Evolutionary conservation across 306 rosid genomes (phyloP).

Genomic region (Canavalia gladiata): DNA sequence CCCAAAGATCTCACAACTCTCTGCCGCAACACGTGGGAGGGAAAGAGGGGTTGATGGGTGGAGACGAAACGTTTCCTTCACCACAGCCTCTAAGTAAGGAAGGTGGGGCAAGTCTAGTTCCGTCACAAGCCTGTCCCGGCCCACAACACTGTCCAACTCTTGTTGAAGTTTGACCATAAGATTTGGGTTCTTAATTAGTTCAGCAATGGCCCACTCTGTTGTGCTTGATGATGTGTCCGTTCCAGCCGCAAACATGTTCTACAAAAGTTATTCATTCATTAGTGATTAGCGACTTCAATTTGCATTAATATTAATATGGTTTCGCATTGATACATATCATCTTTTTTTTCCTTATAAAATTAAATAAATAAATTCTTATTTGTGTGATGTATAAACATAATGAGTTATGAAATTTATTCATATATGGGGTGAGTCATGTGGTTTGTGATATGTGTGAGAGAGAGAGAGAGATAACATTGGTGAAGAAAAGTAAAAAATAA

Average conservation of each 20-base stretch:
- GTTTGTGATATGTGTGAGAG: too few relatives aligned
- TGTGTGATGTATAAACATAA: background rate
- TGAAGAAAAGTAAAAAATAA: too few relatives aligned
- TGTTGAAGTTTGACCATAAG: background rate
- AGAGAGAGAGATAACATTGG: too few relatives aligned
- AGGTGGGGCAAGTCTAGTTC: background rate
- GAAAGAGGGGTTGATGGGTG: background rate
- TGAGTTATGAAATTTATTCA: too few relatives aligned
- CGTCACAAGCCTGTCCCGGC: background rate
- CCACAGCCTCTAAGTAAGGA: background rate
- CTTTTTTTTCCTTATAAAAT: too few relatives aligned
- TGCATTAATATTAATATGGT: too few relatives aligned
- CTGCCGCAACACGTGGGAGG: background rate
- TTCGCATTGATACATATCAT: background rate
- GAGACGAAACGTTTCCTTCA: background rate
- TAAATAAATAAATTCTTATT: too few relatives aligned
- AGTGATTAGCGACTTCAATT: too few relatives aligned
- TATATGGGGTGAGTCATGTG: too few relatives aligned
- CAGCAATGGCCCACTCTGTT: background rate
- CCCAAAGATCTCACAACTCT: background rate
- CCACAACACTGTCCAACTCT: background rate
- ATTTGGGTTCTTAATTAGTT: background rate
- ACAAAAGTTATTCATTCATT: background rate
- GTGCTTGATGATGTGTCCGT: background rate
- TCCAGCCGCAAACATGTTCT: constrained; percentile 22